Evolutionary conservation across 257 asterid genomes (phyloP).

Genomic region (Jacaranda copaia): DNA sequence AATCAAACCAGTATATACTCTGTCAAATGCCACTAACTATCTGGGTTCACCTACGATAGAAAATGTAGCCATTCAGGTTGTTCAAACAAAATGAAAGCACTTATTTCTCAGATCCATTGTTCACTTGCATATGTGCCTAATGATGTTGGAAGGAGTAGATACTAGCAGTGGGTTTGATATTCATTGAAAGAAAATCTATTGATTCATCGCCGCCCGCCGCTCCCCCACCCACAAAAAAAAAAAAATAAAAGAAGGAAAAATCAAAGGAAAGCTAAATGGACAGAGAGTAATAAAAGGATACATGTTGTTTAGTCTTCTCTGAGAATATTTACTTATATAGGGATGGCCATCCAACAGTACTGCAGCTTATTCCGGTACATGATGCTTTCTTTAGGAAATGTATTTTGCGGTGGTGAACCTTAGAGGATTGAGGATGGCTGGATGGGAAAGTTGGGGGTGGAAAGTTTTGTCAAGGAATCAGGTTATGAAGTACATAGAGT

Average conservation of each 20-base stretch:
- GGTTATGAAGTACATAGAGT: too few relatives aligned
- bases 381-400: too few relatives aligned
- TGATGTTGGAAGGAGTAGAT: constrained; percentile 15
- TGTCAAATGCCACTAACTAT: neutral
- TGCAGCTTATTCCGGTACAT: neutral
- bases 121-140: neutral
- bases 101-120: neutral
- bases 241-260: too few relatives aligned
- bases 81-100: neutral
- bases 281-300: neutral
- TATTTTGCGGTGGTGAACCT: too few relatives aligned
- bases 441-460: too few relatives aligned
- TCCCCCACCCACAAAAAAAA: too few relatives aligned
- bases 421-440: too few relatives aligned
- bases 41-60: constrained; percentile 1
- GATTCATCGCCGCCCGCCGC: too few relatives aligned
- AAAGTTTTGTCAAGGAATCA: too few relatives aligned
- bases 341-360: neutral
- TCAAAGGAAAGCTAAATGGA: neutral
- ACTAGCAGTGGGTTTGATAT: constrained; percentile 4
- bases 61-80: constrained; percentile 23
- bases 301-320: constrained; percentile 19
- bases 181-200: constrained; percentile 7
- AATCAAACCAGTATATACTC: constrained; percentile 2
- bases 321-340: neutral